phyloP scores from a whole-genome alignment of 371 early-diverging fungal genomes.

The Haplosporangium sp. region DNA sequence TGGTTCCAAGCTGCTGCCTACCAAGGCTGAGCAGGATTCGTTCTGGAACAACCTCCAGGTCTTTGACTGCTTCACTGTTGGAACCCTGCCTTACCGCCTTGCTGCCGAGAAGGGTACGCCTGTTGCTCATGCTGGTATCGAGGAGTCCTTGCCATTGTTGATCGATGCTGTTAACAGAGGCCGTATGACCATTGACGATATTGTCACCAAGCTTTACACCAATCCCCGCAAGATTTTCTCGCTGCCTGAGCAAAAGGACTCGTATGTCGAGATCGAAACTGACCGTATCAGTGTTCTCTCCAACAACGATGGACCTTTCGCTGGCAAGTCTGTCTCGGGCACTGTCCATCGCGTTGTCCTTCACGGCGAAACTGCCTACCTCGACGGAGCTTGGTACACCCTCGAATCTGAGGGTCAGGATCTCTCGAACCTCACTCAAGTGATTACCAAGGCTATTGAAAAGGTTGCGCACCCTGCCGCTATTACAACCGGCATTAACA shows the following conservation, averaged over 20 bases:
- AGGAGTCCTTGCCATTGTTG: slow-evolving; percentile 83
- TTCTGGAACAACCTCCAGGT: slow-evolving; percentile 84
- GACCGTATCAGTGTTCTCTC: slow-evolving; percentile 63
- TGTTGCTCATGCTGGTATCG: slow-evolving; percentile 70
- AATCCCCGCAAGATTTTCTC: slow-evolving; percentile 93
- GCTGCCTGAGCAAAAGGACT: slow-evolving; percentile 87
- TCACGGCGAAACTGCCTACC: slow-evolving; percentile 81
- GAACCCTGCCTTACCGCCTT: slow-evolving; percentile 73
- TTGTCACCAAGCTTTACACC: slow-evolving; percentile 77
- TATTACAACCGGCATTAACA: slow-evolving; percentile 10
- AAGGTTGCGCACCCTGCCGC: slow-evolving; percentile 25
- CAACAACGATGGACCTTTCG: slow-evolving; percentile 59
- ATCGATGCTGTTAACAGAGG: slow-evolving; percentile 86
- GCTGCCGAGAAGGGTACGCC: slow-evolving; percentile 59
- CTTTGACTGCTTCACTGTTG: slow-evolving; percentile 93
- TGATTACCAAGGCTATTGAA: slow-evolving; percentile 53
- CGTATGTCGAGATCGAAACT: slow-evolving; percentile 88
- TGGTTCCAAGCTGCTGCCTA: slow-evolving; percentile 59
- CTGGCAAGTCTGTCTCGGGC: slow-evolving; percentile 63
- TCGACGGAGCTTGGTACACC: slow-evolving; percentile 79
- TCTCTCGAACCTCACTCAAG: slow-evolving; percentile 64
- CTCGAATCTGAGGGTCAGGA: slow-evolving; percentile 62
- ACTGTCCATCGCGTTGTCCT: slow-evolving; percentile 88
- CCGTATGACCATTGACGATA: slow-evolving; percentile 82
- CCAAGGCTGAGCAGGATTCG: slow-evolving; percentile 68